These are phyloP conservation scores for Glarea lozoyensis DNA, from an alignment of 495 filamentous ascomycete species.

Conservation along the genomic window DNA sequence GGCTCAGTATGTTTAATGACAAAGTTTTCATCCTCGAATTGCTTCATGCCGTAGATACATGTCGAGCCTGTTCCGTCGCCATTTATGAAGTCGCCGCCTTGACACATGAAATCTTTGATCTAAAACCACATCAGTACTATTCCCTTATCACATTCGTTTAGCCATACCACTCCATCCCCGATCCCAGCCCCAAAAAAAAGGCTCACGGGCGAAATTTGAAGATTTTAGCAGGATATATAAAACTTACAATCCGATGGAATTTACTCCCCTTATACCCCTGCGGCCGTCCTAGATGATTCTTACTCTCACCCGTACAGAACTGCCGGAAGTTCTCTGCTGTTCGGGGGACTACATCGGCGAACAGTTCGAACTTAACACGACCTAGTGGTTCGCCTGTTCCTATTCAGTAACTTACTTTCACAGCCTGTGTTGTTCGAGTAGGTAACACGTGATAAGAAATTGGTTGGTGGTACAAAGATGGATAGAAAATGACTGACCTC, in stretches of 20 bases:
- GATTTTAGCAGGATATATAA: no score
- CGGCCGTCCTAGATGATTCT: slow-evolving; percentile 67
- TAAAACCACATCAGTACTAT: slow-evolving; percentile 25
- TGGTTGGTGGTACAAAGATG: background rate
- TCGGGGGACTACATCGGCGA: slow-evolving; percentile 70
- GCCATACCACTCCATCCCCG: no score
- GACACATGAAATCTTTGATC: slow-evolving; percentile 95
- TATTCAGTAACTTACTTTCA: no score
- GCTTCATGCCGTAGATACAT: slow-evolving; percentile 76
- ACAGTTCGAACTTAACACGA: slow-evolving; percentile 89
- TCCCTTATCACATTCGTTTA: background rate
- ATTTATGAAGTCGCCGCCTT: slow-evolving; percentile 94
- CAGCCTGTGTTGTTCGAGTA: background rate
- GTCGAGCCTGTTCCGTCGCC: slow-evolving; percentile 84
- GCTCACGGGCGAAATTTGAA: no score
- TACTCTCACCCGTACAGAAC: slow-evolving; percentile 92
- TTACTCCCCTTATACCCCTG: slow-evolving; percentile 91
- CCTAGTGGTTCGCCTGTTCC: slow-evolving; percentile 85
- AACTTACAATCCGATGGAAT: slow-evolving; percentile 86
- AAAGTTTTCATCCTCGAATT: slow-evolving; percentile 93
- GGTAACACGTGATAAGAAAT: slow-evolving; percentile 4
- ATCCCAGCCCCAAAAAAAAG: no score
- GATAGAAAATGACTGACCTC: slow-evolving; percentile 43
- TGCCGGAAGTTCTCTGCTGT: slow-evolving; percentile 97
- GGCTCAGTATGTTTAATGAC: slow-evolving; percentile 63